phyloP scores from a whole-genome alignment of 2,329 filamentous ascomycete species.

The Claviceps purpurea region DNA sequence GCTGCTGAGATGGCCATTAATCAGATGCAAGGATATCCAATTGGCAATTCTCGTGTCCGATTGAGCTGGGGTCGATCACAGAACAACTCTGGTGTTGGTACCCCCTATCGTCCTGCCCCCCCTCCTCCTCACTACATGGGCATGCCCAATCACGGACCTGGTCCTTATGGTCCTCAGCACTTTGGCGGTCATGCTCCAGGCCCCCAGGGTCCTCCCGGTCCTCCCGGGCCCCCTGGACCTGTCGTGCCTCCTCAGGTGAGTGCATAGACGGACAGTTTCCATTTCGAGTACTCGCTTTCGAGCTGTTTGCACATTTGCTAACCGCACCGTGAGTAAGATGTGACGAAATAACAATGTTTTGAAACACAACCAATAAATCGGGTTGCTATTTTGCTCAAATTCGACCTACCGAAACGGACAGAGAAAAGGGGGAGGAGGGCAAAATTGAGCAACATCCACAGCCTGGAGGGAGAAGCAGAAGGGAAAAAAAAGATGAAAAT shows the following conservation, averaged over 20 bases:
- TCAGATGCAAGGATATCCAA: constrained; percentile 99
- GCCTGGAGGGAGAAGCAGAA: not conserved
- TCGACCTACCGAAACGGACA: not conserved
- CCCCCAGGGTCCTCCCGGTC: constrained; percentile 23
- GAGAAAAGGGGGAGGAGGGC: not conserved
- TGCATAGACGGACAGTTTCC: constrained; percentile 1
- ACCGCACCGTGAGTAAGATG: not conserved
- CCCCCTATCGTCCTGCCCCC: constrained; percentile 89
- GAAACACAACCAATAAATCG: not conserved
- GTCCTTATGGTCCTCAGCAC: constrained; percentile 27
- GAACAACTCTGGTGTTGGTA: constrained; percentile 98
- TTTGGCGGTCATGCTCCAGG: constrained; percentile 23
- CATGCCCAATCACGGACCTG: constrained; percentile 30
- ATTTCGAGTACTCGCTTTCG: not conserved
- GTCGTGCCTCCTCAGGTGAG: constrained; percentile 27
- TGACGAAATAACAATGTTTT: not conserved
- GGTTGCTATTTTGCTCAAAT: not conserved
- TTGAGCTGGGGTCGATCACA: constrained; percentile 96
- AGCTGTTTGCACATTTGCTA: constrained; percentile 1
- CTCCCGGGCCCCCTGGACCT: constrained; percentile 23
- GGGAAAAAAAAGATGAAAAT: not conserved
- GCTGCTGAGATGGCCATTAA: constrained; percentile 99
- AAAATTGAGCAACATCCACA: not conserved
- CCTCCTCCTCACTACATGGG: constrained; percentile 43
- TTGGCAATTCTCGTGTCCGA: constrained; percentile 94